A percentile compares a stretch with the other conserved stretches of the same genome.
phyloP scores from a whole-genome alignment of 2,329 filamentous ascomycete genomes.

The Pseudogymnoascus sp. region DNA sequence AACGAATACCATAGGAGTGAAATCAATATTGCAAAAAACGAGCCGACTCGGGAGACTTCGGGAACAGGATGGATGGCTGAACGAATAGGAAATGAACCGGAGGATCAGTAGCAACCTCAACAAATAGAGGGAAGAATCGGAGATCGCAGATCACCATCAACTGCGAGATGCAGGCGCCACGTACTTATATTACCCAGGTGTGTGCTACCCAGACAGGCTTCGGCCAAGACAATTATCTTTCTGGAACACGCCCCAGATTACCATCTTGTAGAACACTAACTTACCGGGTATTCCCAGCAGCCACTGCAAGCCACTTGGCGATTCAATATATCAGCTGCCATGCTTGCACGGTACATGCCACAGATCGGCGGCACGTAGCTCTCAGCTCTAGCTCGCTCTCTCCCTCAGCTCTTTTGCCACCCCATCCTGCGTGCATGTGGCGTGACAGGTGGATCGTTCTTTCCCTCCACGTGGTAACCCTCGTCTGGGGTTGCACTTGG shows the following conservation, averaged over 20 bases:
- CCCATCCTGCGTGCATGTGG: background rate
- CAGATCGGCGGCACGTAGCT: background rate
- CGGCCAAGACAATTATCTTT: background rate
- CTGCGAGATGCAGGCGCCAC: background rate
- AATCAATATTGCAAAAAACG: background rate
- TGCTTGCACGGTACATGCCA: background rate
- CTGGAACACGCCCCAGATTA: background rate
- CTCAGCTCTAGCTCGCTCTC: background rate
- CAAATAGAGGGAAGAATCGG: background rate
- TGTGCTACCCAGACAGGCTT: background rate
- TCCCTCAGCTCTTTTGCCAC: background rate
- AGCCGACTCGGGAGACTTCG: background rate
- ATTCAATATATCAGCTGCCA: background rate
- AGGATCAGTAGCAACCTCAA: background rate
- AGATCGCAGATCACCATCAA: background rate
- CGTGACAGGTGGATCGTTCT: background rate
- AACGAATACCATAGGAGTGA: background rate
- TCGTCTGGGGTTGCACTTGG: background rate
- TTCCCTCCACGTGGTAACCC: background rate
- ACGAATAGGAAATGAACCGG: background rate
- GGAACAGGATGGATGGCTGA: background rate
- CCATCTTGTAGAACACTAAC: background rate
- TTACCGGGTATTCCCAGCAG: background rate
- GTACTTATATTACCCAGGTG: background rate
- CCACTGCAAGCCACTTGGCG: background rate